A percentile compares a stretch with the other conserved stretches of the same genome.
phyloP scores from a whole-genome alignment of 1,284 basidiomycete genomes.

The Fomitopsis betulina region DNA sequence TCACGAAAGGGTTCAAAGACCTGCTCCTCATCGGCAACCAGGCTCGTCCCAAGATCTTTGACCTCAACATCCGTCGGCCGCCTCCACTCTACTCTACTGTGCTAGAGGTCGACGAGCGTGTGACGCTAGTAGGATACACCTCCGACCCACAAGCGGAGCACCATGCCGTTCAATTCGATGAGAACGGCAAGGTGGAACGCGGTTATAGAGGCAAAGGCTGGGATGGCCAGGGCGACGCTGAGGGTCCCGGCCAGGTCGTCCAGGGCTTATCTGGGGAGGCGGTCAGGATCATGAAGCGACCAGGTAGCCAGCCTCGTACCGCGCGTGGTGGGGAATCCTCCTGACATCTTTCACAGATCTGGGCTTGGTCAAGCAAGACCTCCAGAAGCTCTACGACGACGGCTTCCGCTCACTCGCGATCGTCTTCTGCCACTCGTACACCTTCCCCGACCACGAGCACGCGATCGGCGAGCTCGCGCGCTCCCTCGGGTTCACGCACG shows the following conservation, averaged over 20 bases:
- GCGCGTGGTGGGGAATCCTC: not conserved
- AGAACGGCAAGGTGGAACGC: conserved; percentile 58
- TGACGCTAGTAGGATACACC: conserved; percentile 91
- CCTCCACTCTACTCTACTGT: conserved; percentile 79
- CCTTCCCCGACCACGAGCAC: conserved; percentile 80
- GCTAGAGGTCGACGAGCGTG: conserved; percentile 90
- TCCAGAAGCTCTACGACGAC: conserved; percentile 65
- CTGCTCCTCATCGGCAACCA: conserved; percentile 92
- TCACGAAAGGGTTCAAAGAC: conserved; percentile 91
- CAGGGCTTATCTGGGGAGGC: conserved; percentile 88
- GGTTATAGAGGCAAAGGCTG: conserved; percentile 74
- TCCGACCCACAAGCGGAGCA: conserved; percentile 80
- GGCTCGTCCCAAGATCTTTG: conserved; percentile 86
- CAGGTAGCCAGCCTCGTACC: conserved; percentile 41
- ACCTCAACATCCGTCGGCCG: conserved; percentile 80
- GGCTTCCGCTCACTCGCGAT: conserved; percentile 86
- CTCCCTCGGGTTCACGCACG: conserved; percentile 79
- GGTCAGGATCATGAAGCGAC: conserved; percentile 78
- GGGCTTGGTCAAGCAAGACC: conserved; percentile 47
- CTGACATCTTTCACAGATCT: conserved; percentile 36
- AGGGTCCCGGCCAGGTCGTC: conserved; percentile 78
- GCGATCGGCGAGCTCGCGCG: conserved; percentile 72
- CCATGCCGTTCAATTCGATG: conserved; percentile 73
- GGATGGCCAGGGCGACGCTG: conserved; percentile 61
- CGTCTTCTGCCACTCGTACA: conserved; percentile 90